Evolutionary conservation across 2,329 filamentous ascomycete species (phyloP).

Genomic region (Mollisiaceae sp.): DNA sequence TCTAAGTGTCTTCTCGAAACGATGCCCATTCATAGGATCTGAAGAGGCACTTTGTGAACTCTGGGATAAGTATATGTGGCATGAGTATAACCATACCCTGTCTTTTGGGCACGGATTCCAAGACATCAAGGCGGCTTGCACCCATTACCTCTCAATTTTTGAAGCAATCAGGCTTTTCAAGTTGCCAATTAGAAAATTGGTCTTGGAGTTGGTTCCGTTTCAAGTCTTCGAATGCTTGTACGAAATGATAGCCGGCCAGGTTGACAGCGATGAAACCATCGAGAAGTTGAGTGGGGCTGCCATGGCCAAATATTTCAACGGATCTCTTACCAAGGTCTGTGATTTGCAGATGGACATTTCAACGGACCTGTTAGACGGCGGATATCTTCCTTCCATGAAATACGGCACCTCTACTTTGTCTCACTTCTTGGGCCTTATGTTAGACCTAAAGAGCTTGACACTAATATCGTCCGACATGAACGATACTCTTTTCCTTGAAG

Average conservation of each 20-base stretch:
- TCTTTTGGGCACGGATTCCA: neutral
- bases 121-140: neutral
- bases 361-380: neutral
- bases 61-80: neutral
- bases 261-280: neutral
- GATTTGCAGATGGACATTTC: neutral
- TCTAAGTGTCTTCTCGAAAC: neutral
- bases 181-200: slow-evolving; percentile 1
- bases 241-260: neutral
- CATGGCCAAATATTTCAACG: neutral
- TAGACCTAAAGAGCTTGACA: neutral
- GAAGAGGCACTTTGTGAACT: neutral
- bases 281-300: neutral
- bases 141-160: neutral
- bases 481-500: neutral
- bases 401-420: neutral
- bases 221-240: neutral
- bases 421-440: neutral
- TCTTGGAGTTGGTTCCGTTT: neutral
- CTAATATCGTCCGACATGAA: neutral
- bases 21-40: neutral
- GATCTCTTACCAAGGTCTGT: neutral
- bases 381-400: neutral
- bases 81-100: neutral
- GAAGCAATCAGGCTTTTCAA: neutral